A percentile compares a stretch with the other conserved stretches of the same genome.
Evolutionary conservation across 352 stramenopile species (phyloP).

Genomic region (Peronosclerospora sorghi): DNA sequence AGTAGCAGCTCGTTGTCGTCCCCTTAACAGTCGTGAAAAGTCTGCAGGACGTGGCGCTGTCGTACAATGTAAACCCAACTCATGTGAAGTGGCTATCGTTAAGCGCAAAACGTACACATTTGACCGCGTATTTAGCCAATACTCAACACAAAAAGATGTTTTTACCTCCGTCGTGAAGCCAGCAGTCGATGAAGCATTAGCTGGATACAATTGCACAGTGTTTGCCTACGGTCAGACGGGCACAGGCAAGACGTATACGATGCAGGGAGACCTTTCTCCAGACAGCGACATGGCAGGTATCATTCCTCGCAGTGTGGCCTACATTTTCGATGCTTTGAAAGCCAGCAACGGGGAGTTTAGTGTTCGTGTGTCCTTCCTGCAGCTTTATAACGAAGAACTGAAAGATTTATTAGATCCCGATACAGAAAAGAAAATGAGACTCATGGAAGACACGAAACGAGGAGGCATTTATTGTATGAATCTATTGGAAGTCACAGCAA

Average conservation of each 20-base stretch:
- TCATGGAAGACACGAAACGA: conserved; percentile 84
- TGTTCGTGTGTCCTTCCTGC: conserved; percentile 94
- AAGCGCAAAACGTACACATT: conserved; percentile 88
- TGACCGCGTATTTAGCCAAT: conserved; percentile 90
- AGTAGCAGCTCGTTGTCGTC: conserved; percentile 85
- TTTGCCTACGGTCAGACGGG: conserved; percentile 96
- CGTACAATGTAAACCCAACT: conserved; percentile 79
- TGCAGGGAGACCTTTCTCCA: conserved; percentile 89
- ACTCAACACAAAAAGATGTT: conserved; percentile 95
- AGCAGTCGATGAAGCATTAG: conserved; percentile 93
- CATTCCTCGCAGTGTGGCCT: conserved; percentile 88
- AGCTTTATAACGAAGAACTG: conserved; percentile 99
- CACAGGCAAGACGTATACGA: conserved; percentile 98
- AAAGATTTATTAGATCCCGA: conserved; percentile 85
- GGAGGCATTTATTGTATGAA: conserved; percentile 86
- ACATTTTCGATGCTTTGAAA: conserved; percentile 93
- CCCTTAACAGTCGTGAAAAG: conserved; percentile 86
- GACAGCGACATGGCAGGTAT: conserved; percentile 87
- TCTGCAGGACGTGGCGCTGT: conserved; percentile 52
- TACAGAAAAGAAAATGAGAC: conserved; percentile 72
- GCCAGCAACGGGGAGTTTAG: conserved; percentile 84
- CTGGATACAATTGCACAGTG: conserved; percentile 93
- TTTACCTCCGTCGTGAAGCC: conserved; percentile 89
- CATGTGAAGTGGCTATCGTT: conserved; percentile 72
- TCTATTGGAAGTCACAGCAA: conserved; percentile 81